Conservation (phyloP, 306 rosid genomes). For the Quercus variabilis region DNA sequence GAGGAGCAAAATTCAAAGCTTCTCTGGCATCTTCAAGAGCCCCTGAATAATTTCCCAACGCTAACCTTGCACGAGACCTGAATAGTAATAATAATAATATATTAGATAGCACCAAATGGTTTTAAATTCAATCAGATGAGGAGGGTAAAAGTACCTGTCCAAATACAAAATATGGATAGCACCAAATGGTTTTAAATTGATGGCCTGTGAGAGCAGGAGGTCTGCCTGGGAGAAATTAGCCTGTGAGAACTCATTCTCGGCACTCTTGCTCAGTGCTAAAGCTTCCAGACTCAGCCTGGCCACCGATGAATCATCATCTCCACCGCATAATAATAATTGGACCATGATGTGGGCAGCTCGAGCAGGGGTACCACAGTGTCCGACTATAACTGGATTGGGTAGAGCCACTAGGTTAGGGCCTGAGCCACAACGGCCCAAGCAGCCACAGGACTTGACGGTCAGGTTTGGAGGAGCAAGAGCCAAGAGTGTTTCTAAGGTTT, state of each 20-base stretch:
- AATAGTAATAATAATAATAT: neutral
- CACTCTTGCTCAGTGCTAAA: slow-evolving; percentile 72
- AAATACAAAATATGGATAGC: slow-evolving; percentile 57
- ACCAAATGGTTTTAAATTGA: slow-evolving; percentile 69
- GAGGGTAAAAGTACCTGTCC: slow-evolving; percentile 51
- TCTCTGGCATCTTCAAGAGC: slow-evolving; percentile 72
- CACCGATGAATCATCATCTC: neutral
- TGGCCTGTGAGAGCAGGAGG: slow-evolving; percentile 70
- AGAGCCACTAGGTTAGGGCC: slow-evolving; percentile 77
- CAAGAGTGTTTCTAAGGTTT: slow-evolving; percentile 62
- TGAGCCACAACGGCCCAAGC: slow-evolving; percentile 72
- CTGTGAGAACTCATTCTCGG: slow-evolving; percentile 37
- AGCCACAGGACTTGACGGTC: slow-evolving; percentile 58
- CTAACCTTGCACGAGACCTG: slow-evolving; percentile 75
- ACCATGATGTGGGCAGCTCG: slow-evolving; percentile 58
- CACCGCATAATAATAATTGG: slow-evolving; percentile 21
- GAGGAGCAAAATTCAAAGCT: slow-evolving; percentile 64
- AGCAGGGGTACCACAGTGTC: slow-evolving; percentile 68
- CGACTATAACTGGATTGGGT: slow-evolving; percentile 35
- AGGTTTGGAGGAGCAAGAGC: slow-evolving; percentile 62
- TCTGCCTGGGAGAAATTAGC: slow-evolving; percentile 59
- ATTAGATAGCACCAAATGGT: too few relatives aligned
- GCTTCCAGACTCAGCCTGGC: slow-evolving; percentile 61
- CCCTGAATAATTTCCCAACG: slow-evolving; percentile 53
- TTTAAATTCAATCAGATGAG: too few relatives aligned